These are phyloP conservation scores for Neolentinus lepideus DNA, from an alignment of 1,284 basidiomycete genomes.

Conservation along the genomic window DNA sequence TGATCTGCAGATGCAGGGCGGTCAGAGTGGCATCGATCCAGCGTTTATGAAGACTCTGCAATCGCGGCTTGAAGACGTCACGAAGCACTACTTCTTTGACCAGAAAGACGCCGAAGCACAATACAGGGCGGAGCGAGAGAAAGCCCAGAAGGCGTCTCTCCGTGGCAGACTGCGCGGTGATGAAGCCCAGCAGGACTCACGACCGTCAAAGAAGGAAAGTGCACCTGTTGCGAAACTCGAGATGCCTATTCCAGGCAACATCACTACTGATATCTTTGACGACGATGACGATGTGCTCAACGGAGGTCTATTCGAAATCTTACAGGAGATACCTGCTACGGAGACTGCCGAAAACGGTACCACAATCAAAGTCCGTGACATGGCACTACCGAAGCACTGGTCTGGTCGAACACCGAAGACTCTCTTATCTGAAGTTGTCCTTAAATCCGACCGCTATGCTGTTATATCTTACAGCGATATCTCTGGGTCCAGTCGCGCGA, in stretches of 20 bases:
- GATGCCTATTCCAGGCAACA: not conserved
- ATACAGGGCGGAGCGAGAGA: constrained; percentile 51
- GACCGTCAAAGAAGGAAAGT: constrained; percentile 8
- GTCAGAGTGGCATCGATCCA: constrained; percentile 26
- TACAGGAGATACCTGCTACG: constrained; percentile 51
- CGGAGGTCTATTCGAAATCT: constrained; percentile 70
- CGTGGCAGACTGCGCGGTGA: constrained; percentile 46
- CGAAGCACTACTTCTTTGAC: constrained; percentile 73
- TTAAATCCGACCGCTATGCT: constrained; percentile 69
- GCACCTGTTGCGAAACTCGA: not conserved
- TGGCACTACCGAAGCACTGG: constrained; percentile 78
- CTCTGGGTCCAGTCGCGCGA: constrained; percentile 64
- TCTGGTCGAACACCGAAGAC: constrained; percentile 68
- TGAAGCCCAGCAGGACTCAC: not conserved
- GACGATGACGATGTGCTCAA: constrained; percentile 39
- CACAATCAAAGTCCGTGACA: constrained; percentile 60
- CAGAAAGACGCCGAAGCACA: constrained; percentile 58
- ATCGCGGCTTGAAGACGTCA: constrained; percentile 45
- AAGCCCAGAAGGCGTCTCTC: constrained; percentile 42
- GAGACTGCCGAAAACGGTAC: constrained; percentile 47
- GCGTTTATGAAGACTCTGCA: constrained; percentile 38
- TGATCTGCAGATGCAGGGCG: constrained; percentile 23
- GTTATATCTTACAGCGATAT: constrained; percentile 61
- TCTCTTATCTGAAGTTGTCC: constrained; percentile 60
- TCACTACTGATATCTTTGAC: constrained; percentile 37